Evolutionary conservation across 2,329 filamentous ascomycete genomes (phyloP), one percentile per base, ranked within the genome.

Genomic region (Aspergillus sp.): DNA sequence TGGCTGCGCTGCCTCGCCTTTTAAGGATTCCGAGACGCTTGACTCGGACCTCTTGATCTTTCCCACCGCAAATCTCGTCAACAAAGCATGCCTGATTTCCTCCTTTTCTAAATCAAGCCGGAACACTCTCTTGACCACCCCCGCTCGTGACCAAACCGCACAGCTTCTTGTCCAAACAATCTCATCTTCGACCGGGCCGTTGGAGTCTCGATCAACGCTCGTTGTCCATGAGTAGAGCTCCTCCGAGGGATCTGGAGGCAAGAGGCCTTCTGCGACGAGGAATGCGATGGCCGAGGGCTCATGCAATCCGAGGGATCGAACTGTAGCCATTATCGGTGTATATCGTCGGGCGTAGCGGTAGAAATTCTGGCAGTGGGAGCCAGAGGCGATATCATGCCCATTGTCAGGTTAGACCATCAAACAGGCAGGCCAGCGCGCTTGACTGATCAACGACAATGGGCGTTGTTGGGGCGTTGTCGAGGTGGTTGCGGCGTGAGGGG

Each of bases 241-340:
- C 25, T 85, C 77, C 17, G 85, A 78, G 3, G 90, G 85, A 63
- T 95, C 84, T 49, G 83, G 76, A 17, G 89, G 85, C 2, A 98
- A 82, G 42, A 96, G 84, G 60, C 87, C 85, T 77, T 98, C 93
- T 67, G 88, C 84, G 67, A 96, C 85, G 65, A 96, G 88, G 80
- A 95, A 92, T 63, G 86, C 87, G 65, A 98, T 83, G 65, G 90
- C 92, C 62, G 90, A 86, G 62, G 96, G 93, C 79, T 90, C 88
- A 81, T 98, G 94, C 72, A 96, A 83, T 76, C 95, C 95, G 71
- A 97, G 85, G 66, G 94, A 97, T 77, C 87, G 90, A 78, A 97
- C 87, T 73, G 90, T 88, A 68, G 94, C 94, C 96, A 99, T 99
- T 71, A 69, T 77, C 66, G 65, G 64, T 39, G 67, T 62, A 63